phyloP scores from a whole-genome alignment of 257 asterid genomes.

The Lycium ferocissimum region DNA sequence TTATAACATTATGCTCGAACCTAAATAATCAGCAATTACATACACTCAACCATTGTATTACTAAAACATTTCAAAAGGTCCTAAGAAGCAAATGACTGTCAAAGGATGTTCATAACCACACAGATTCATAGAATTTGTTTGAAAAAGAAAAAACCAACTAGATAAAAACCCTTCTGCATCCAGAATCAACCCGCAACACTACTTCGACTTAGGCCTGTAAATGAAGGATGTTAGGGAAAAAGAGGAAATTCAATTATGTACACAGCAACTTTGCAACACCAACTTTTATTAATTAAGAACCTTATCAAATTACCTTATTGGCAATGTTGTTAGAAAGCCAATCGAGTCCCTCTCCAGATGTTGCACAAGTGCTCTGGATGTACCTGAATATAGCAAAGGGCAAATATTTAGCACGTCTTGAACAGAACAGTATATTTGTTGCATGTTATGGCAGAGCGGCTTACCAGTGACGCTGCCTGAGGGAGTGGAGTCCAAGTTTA shows the following conservation, averaged over 20 bases:
- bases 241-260: not conserved
- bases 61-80: not conserved
- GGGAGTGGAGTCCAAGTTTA: slow-evolving; percentile 90
- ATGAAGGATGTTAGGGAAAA: not conserved
- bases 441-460: not conserved
- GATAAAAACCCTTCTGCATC: slow-evolving; percentile 30
- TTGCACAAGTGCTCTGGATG: slow-evolving; percentile 27
- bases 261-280: not conserved
- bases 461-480: slow-evolving; percentile 91
- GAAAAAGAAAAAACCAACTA: not conserved
- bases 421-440: not conserved
- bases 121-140: not conserved
- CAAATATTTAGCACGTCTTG: not conserved
- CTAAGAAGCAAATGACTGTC: slow-evolving; percentile 15
- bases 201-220: not conserved
- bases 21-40: slow-evolving; percentile 22
- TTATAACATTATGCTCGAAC: slow-evolving; percentile 2
- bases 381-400: not conserved
- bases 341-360: slow-evolving; percentile 25
- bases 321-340: slow-evolving; percentile 21
- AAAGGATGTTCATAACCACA: slow-evolving; percentile 9
- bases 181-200: slow-evolving; percentile 22
- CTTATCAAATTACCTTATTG: not conserved
- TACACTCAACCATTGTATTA: slow-evolving; percentile 1
- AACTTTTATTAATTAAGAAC: too few species aligned